Evolutionary conservation across 768 basidiomycete species (phyloP).

Genomic region (Rhizopogon salebrosus): DNA sequence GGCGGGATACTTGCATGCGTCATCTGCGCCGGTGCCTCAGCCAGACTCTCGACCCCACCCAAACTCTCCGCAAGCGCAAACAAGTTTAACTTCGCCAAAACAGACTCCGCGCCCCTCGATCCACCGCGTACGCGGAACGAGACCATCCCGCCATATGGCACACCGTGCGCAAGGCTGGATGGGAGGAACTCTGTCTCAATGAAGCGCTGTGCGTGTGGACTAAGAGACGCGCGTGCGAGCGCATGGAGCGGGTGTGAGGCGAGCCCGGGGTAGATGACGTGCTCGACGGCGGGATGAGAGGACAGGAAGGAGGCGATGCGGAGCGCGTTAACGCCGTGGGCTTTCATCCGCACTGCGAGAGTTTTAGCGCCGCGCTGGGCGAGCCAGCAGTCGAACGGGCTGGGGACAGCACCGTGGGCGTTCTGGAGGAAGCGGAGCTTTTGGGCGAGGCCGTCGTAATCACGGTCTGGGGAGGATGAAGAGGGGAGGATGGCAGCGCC

Average conservation of each 20-base stretch:
- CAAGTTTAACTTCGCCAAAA: slow-evolving; percentile 59
- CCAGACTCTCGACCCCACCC: slow-evolving; percentile 89
- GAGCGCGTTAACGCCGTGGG: slow-evolving; percentile 82
- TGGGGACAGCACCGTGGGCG: slow-evolving; percentile 79
- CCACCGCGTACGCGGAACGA: slow-evolving; percentile 60
- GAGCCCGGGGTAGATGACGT: slow-evolving; percentile 86
- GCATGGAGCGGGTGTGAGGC: slow-evolving; percentile 59
- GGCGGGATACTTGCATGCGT: slow-evolving; percentile 78
- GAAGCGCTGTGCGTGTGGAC: slow-evolving; percentile 66
- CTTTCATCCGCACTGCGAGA: slow-evolving; percentile 79
- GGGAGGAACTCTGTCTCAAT: slow-evolving; percentile 35
- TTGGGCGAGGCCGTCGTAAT: slow-evolving; percentile 41
- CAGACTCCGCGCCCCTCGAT: slow-evolving; percentile 50
- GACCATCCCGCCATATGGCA: slow-evolving; percentile 86
- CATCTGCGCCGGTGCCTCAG: slow-evolving; percentile 85
- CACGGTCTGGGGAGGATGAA: slow-evolving; percentile 5
- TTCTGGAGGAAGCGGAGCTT: slow-evolving; percentile 87
- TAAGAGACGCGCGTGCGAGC: slow-evolving; percentile 57
- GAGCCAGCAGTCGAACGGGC: slow-evolving; percentile 85
- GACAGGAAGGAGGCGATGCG: slow-evolving; percentile 61
- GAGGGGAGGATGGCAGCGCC: slow-evolving; percentile 73
- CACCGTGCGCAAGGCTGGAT: slow-evolving; percentile 15
- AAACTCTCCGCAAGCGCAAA: slow-evolving; percentile 85
- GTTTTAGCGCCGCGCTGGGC: slow-evolving; percentile 91
- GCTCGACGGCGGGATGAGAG: slow-evolving; percentile 54